Conservation (phyloP, 768 basidiomycete genomes). For the Leccinellum rugosiceps region DNA sequence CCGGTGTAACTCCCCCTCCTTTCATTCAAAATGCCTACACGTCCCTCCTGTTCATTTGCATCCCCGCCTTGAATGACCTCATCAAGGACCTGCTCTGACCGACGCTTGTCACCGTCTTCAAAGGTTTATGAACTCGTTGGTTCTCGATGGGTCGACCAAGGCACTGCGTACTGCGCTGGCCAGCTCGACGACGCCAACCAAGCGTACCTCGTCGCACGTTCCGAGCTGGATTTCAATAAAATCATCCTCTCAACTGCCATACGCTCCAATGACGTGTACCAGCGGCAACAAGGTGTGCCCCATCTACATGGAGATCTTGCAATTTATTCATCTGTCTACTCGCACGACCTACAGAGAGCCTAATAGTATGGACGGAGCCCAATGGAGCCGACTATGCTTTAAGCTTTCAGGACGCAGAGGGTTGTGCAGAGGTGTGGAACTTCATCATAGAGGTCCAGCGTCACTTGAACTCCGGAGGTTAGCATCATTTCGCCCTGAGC, state of each 20-base stretch:
- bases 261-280: conserved; percentile 80
- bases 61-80: conserved; percentile 29
- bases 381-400: conserved; percentile 93
- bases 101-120: conserved; percentile 23
- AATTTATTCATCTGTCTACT: conserved; percentile 11
- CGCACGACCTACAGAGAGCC: conserved; percentile 62
- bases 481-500: conserved; percentile 30
- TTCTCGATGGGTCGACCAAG: conserved; percentile 91
- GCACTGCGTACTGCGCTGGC: conserved; percentile 94
- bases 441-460: conserved; percentile 92
- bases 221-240: conserved; percentile 67
- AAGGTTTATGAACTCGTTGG: conserved; percentile 95
- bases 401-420: conserved; percentile 94
- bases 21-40: conserved; percentile 17
- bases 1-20: conserved; percentile 5
- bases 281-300: conserved; percentile 75
- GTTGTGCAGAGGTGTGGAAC: conserved; percentile 95
- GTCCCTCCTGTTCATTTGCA: conserved; percentile 19
- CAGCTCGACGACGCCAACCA: conserved; percentile 76
- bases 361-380: conserved; percentile 99
- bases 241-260: conserved; percentile 80
- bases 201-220: conserved; percentile 80
- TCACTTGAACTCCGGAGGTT: conserved; percentile 69
- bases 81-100: conserved; percentile 31
- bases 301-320: neutral